Conservation (phyloP, 257 asterid genomes). For the Rubia yunnanensis region DNA sequence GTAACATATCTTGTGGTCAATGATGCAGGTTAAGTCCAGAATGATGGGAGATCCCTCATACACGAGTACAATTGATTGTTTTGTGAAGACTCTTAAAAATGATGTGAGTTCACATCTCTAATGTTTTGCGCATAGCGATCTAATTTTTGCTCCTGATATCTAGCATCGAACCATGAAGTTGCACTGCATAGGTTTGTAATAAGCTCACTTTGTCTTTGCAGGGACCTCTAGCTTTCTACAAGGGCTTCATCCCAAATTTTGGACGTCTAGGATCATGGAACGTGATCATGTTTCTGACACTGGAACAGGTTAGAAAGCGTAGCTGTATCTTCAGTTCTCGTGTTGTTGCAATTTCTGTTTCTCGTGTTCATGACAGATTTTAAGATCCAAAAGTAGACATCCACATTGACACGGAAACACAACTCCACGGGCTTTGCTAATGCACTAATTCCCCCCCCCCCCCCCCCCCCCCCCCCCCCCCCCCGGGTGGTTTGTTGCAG, state of each 20-base stretch:
- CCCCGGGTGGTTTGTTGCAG: slow-evolving; percentile 30
- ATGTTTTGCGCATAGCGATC: not conserved
- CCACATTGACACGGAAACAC: too few species aligned
- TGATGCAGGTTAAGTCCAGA: slow-evolving; percentile 80
- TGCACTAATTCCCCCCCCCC: too few species aligned
- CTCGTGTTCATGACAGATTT: not conserved
- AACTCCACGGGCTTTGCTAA: not conserved
- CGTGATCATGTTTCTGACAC: slow-evolving; percentile 82
- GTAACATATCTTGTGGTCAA: not conserved
- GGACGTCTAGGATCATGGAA: slow-evolving; percentile 97
- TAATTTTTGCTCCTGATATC: not conserved
- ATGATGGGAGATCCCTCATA: slow-evolving; percentile 96
- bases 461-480: too few species aligned
- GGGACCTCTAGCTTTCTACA: slow-evolving; percentile 95
- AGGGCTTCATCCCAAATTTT: slow-evolving; percentile 91
- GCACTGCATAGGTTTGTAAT: not conserved
- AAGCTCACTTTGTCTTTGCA: slow-evolving; percentile 22
- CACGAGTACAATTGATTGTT: slow-evolving; percentile 85
- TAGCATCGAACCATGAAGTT: not conserved
- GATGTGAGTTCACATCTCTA: slow-evolving; percentile 50
- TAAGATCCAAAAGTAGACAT: not conserved
- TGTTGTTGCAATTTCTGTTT: not conserved
- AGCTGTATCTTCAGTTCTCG: not conserved
- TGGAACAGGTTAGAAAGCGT: slow-evolving; percentile 65
- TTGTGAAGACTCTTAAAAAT: slow-evolving; percentile 83